Conservation (phyloP, 352 stramenopile genomes). For the Poterioochromonas sp. region DNA sequence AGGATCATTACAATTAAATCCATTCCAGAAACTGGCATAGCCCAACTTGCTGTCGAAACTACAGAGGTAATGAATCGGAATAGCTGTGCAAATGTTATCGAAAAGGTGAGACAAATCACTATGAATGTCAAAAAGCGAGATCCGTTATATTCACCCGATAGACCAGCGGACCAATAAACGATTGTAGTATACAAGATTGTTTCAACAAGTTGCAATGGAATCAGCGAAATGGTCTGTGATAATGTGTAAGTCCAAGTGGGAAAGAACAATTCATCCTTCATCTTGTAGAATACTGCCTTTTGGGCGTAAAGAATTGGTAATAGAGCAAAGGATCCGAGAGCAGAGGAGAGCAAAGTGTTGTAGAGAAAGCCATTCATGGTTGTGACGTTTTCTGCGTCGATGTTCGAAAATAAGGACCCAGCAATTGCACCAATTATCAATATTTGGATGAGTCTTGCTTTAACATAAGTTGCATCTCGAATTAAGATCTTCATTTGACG, state of each 20-base stretch:
- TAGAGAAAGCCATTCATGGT: slow-evolving; percentile 68
- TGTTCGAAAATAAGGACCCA: slow-evolving; percentile 30
- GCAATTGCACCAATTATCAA: slow-evolving; percentile 40
- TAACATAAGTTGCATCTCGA: slow-evolving; percentile 38
- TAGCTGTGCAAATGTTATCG: slow-evolving; percentile 24
- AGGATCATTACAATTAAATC: slow-evolving; percentile 44
- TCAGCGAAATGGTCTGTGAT: slow-evolving; percentile 48
- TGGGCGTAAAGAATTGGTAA: slow-evolving; percentile 67
- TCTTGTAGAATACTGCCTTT: too few relatives aligned
- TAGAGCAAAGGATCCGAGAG: slow-evolving; percentile 62
- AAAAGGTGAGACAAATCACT: slow-evolving; percentile 1
- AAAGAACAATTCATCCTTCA: too few relatives aligned
- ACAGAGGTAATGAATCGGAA: neutral
- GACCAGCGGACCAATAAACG: slow-evolving; percentile 22
- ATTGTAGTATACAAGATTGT: slow-evolving; percentile 25
- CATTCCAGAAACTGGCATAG: neutral
- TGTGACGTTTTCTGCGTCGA: slow-evolving; percentile 40
- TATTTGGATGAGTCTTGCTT: slow-evolving; percentile 55
- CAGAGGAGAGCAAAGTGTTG: slow-evolving; percentile 69
- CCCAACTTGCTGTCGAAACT: neutral
- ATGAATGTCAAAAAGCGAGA: slow-evolving; percentile 28
- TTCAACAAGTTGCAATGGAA: too few relatives aligned
- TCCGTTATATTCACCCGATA: slow-evolving; percentile 16
- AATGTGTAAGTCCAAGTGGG: slow-evolving; percentile 54
- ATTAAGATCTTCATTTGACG: neutral